These are phyloP conservation scores for Perkinsus olseni DNA, from an alignment of 169 alveolate genomes.

Conservation along the genomic window DNA sequence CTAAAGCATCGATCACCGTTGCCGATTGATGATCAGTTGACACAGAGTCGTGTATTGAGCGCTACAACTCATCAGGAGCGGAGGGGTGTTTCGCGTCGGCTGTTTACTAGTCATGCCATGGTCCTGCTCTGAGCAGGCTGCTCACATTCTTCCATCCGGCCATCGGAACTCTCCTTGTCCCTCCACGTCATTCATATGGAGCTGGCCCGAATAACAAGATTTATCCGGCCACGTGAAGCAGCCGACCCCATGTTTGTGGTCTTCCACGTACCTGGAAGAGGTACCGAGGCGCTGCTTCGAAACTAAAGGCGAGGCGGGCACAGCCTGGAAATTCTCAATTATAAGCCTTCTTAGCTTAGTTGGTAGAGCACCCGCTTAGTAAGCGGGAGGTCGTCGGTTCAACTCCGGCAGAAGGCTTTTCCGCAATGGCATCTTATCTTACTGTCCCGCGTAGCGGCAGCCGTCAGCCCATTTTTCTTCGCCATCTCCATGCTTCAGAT, in stretches of 20 bases:
- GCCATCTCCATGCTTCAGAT: not conserved
- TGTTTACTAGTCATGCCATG: not conserved
- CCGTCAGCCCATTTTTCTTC: not conserved
- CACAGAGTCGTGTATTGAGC: too few species aligned
- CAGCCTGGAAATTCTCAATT: not conserved
- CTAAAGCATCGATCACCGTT: not conserved
- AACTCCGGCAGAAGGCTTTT: not conserved
- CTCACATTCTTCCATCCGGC: not conserved
- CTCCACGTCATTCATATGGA: not conserved
- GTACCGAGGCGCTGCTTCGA: too few species aligned
- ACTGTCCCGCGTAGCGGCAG: not conserved
- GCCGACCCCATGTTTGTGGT: not conserved
- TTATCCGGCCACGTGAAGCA: not conserved
- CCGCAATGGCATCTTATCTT: not conserved
- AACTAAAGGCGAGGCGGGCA: not conserved
- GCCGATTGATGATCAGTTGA: too few species aligned
- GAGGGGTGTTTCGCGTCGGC: too few species aligned
- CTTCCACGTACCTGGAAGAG: not conserved
- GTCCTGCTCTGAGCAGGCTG: too few species aligned
- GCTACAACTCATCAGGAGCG: too few species aligned
- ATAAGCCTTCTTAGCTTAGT: not conserved
- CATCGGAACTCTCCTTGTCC: not conserved
- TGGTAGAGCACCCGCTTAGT: slow-evolving; percentile 4
- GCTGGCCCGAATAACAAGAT: not conserved
- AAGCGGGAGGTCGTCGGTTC: slow-evolving; percentile 6